Conservation (phyloP, 176 grass and related monocot species). For the Oropetium thomaeum region DNA sequence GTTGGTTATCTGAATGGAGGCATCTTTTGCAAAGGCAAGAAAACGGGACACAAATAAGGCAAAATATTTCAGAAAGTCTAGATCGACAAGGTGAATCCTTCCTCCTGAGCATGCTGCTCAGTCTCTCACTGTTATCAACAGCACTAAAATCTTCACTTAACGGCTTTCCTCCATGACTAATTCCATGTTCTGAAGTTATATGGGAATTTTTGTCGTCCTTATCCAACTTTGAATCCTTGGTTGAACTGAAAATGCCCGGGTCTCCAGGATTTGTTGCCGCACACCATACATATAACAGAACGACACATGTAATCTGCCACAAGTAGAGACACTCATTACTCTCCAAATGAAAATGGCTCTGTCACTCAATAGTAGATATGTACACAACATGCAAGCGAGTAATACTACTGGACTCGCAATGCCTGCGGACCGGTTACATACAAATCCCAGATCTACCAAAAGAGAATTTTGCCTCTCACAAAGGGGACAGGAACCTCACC, state of each 20-base stretch:
- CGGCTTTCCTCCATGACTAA: constrained; percentile 42
- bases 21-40: constrained; percentile 51
- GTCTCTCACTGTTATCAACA: constrained; percentile 45
- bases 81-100: constrained; percentile 45
- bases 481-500: constrained; percentile 39
- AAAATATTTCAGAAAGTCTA: constrained; percentile 37
- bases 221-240: constrained; percentile 48
- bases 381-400: background rate
- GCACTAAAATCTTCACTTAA: constrained; percentile 28
- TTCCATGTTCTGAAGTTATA: constrained; percentile 36
- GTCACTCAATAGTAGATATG: background rate
- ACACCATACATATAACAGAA: constrained; percentile 82
- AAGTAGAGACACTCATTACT: constrained; percentile 5
- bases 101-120: constrained; percentile 43
- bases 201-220: constrained; percentile 39
- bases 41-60: constrained; percentile 54
- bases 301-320: constrained; percentile 67
- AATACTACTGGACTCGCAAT: background rate
- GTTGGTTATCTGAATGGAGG: constrained; percentile 33
- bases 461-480: background rate
- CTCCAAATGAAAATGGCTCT: background rate
- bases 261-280: constrained; percentile 89
- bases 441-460: constrained; percentile 26
- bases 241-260: constrained; percentile 73
- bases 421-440: background rate